Percentiles rank a stretch among this genome's conserved stretches.
Evolutionary conservation across 192 early-diverging fungal species (phyloP).

Genomic region (Hyaloraphidium curvatum): DNA sequence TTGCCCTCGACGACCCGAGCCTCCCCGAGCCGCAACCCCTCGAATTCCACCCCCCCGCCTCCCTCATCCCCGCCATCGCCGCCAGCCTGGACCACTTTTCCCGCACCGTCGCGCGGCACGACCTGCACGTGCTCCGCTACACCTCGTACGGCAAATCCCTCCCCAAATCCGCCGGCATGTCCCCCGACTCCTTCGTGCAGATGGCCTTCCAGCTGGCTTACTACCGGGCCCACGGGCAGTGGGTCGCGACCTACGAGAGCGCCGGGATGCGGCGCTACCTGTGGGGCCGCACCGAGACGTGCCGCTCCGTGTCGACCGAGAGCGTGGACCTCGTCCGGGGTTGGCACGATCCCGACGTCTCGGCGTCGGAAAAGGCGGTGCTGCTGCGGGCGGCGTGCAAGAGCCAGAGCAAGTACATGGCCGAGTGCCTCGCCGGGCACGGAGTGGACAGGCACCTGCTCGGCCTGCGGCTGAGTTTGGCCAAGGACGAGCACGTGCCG

Average conservation of each 20-base stretch:
- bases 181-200: conserved; percentile 59
- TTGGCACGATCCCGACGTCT: not conserved
- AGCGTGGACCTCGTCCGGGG: conserved; percentile 9
- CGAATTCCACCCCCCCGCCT: conserved; percentile 43
- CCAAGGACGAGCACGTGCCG: conserved; percentile 56
- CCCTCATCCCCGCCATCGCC: conserved; percentile 37
- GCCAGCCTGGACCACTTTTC: conserved; percentile 63
- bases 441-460: conserved; percentile 89
- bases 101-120: conserved; percentile 54
- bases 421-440: conserved; percentile 50
- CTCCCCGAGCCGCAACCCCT: conserved; percentile 50
- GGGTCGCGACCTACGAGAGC: conserved; percentile 76
- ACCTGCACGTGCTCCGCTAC: conserved; percentile 63
- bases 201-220: conserved; percentile 96
- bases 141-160: conserved; percentile 79
- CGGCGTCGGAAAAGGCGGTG: not conserved
- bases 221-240: conserved; percentile 66
- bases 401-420: conserved; percentile 63
- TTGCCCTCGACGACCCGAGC: conserved; percentile 18
- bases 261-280: conserved; percentile 81
- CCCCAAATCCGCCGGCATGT: conserved; percentile 55
- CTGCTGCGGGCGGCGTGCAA: conserved; percentile 30
- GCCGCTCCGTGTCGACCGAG: conserved; percentile 59
- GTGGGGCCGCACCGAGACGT: conserved; percentile 88
- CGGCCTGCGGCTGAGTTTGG: conserved; percentile 60